phyloP scores from a whole-genome alignment of 345 rosid genomes.

The Microthlaspi erraticum region DNA sequence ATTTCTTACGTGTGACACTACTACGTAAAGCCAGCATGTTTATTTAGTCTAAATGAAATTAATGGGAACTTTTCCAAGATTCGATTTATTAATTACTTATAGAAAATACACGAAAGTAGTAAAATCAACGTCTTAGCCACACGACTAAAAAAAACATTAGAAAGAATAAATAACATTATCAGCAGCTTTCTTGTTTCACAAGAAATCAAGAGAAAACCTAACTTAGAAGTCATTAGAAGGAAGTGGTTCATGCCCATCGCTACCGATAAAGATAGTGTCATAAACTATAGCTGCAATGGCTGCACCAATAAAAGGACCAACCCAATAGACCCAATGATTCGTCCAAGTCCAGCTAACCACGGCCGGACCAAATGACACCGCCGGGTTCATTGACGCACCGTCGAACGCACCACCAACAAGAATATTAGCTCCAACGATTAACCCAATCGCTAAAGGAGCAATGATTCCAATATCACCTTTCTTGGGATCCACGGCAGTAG shows the following conservation, averaged over 20 bases:
- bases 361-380: constrained; percentile 93
- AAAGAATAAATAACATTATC: constrained; percentile 1
- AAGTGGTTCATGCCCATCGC: constrained; percentile 66
- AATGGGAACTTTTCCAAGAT: neutral
- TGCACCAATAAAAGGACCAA: constrained; percentile 79
- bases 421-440: constrained; percentile 92
- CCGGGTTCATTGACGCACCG: constrained; percentile 97
- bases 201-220: neutral
- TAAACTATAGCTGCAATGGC: constrained; percentile 75
- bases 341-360: constrained; percentile 96
- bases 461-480: constrained; percentile 77
- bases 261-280: constrained; percentile 60
- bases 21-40: constrained; percentile 8
- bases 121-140: constrained; percentile 30
- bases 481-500: constrained; percentile 92
- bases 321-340: constrained; percentile 94
- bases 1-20: constrained; percentile 28
- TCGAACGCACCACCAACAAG: constrained; percentile 90
- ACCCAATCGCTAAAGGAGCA: constrained; percentile 90
- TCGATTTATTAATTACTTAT: constrained; percentile 24
- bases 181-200: constrained; percentile 26
- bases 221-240: constrained; percentile 62
- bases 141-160: neutral
- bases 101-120: neutral
- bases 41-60: neutral